A percentile compares a stretch with the other conserved stretches of the same genome.
Evolutionary conservation across 139 green algal genomes (phyloP).

Genomic region (Chlamydomonas sphaeroides): DNA sequence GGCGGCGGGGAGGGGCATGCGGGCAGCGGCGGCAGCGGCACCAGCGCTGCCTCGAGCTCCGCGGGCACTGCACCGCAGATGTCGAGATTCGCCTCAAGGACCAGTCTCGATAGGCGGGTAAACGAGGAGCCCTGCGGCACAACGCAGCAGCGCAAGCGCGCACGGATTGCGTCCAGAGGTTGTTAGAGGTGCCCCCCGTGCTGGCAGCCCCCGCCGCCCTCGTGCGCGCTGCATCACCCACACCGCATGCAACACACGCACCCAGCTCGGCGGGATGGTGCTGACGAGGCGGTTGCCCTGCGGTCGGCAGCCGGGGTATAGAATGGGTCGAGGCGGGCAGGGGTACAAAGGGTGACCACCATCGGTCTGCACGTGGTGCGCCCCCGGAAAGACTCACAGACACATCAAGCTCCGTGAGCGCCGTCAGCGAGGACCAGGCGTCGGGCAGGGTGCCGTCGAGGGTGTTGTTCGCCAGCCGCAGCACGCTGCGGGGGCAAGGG

Average conservation of each 20-base stretch:
- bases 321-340: too few relatives aligned
- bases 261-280: not conserved
- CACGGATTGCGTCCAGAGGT: too few relatives aligned
- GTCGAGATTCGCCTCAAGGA: slow-evolving; percentile 14
- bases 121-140: not conserved
- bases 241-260: too few relatives aligned
- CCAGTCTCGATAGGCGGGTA: not conserved
- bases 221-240: too few relatives aligned
- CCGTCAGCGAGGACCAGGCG: not conserved
- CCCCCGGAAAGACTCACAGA: too few relatives aligned
- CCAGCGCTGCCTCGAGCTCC: not conserved
- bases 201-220: too few relatives aligned
- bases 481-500: not conserved
- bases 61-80: slow-evolving; percentile 31
- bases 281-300: slow-evolving; percentile 34
- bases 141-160: too few relatives aligned
- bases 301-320: too few relatives aligned
- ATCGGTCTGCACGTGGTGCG: too few relatives aligned
- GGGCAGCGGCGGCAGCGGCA: not conserved
- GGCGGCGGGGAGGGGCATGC: not conserved
- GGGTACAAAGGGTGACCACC: too few relatives aligned
- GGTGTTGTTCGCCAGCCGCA: slow-evolving; percentile 16
- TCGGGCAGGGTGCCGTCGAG: slow-evolving; percentile 1
- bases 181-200: too few relatives aligned
- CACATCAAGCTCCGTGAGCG: slow-evolving; percentile 19